A percentile compares a stretch with the other conserved stretches of the same genome.
phyloP scores from a whole-genome alignment of 805 yeast genomes.

The Candida maltosa region DNA sequence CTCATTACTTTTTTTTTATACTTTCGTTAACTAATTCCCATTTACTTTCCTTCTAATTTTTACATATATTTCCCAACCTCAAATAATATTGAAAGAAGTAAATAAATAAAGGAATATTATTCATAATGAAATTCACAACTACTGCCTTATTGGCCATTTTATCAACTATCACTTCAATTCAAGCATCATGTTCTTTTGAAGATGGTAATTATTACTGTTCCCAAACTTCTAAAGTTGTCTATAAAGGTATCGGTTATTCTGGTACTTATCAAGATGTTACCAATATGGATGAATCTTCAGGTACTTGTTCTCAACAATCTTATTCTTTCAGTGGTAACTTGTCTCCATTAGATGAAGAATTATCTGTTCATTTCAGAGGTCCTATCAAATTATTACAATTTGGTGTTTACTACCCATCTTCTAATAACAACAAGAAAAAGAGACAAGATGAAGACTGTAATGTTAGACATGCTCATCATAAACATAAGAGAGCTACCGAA shows the following conservation, averaged over 20 bases:
- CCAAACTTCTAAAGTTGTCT: constrained; percentile 61
- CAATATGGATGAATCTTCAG: constrained; percentile 65
- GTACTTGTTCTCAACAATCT: constrained; percentile 64
- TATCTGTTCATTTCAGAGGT: constrained; percentile 88
- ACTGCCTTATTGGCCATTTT: constrained; percentile 20
- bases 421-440: constrained; percentile 40
- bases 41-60: not conserved
- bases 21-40: not conserved
- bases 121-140: constrained; percentile 20
- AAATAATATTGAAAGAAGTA: too few species aligned
- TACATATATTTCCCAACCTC: constrained; percentile 1
- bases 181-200: constrained; percentile 41
- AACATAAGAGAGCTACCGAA: constrained; percentile 60
- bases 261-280: constrained; percentile 84
- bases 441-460: constrained; percentile 44
- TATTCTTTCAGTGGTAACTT: constrained; percentile 64
- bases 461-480: constrained; percentile 44
- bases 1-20: not conserved
- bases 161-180: constrained; percentile 16
- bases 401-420: constrained; percentile 80
- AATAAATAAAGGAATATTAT: too few species aligned
- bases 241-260: constrained; percentile 74
- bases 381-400: constrained; percentile 78
- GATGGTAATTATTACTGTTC: constrained; percentile 85
- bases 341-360: constrained; percentile 82